phyloP scores from a whole-genome alignment of 306 rosid species.

The Aeschynomene evenia region DNA sequence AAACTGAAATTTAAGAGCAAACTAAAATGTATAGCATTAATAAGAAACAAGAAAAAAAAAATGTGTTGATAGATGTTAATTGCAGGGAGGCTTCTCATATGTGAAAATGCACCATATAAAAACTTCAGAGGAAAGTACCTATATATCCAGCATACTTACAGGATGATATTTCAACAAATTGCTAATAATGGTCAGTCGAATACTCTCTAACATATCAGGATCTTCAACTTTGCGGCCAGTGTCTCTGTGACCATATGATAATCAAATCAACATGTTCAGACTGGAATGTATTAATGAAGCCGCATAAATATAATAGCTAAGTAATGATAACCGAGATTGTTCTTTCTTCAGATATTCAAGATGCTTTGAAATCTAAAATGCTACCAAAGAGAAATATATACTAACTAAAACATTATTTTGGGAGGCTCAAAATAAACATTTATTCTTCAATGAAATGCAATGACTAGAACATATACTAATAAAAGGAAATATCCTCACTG shows the following conservation, averaged over 20 bases:
- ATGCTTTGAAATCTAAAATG: background rate
- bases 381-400: background rate
- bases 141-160: conserved; percentile 48
- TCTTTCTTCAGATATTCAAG: background rate
- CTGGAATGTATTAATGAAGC: conserved; percentile 22
- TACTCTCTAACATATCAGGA: conserved; percentile 89
- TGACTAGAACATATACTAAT: background rate
- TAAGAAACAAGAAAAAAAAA: background rate
- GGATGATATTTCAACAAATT: conserved; percentile 95
- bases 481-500: conserved; percentile 6
- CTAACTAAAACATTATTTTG: background rate
- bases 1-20: conserved; percentile 22
- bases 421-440: background rate
- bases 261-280: conserved; percentile 34
- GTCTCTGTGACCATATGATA: conserved; percentile 52
- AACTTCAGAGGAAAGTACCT: conserved; percentile 19
- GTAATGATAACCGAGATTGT: background rate
- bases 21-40: background rate
- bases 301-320: background rate
- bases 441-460: background rate
- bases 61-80: background rate
- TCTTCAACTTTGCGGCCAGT: conserved; percentile 97
- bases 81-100: conserved; percentile 6
- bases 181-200: conserved; percentile 89
- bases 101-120: conserved; percentile 17